Base-by-base conservation (phyloP, 148 eudicot species). In the Gaultheria prostrata region DNA sequence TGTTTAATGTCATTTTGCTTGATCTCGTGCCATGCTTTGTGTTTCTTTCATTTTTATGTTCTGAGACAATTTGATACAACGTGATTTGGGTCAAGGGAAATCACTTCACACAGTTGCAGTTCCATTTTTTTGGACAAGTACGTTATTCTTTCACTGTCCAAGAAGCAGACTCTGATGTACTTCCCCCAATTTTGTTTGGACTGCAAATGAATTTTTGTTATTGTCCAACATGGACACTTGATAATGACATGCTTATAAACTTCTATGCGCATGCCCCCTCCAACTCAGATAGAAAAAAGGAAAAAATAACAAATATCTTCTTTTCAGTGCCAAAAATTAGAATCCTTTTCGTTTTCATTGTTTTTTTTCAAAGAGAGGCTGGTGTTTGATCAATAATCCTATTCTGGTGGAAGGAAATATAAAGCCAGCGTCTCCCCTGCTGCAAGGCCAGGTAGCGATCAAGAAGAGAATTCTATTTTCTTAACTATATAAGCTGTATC, bases 1-100 rank as follows among this genome's bases (percentile, higher is more conserved):
- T 45, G 46, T 84, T 54, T 63, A 45, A 21, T 28, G 28, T 79
- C 50, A 21, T 28, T 72, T 17, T 56, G 72, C 48, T 84, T 80
- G 43, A 21, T 28, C 10, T 24, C 15, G 20, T 77, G 45, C 13
- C 63, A 30, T 77, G 75, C n/a, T 76, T 49, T 78, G 77, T 81
- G 54, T 61, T 43, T 18, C 49, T 57, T 59, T 24, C 21, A 6
- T 4, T 24, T 1, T 69, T 45, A 13, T 17, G 76, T 81, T 48
- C 0, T 6, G 18, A 30, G 77, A 30, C 30, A 17, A 48, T 2
- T 8, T 48, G 21, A 24, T 28, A 10, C 28, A 28, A 11, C 28
- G 50, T 48, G 17, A 12, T 50, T 50, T 65, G 6, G 33, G 71
- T 65, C 18, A 12, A 8, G 67, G 33, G 70, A 63, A 63, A 63